Evolutionary conservation across 371 early-diverging fungal genomes (phyloP), one percentile per base, ranked within the genome.

Genomic region (Rhizopus sp.): DNA sequence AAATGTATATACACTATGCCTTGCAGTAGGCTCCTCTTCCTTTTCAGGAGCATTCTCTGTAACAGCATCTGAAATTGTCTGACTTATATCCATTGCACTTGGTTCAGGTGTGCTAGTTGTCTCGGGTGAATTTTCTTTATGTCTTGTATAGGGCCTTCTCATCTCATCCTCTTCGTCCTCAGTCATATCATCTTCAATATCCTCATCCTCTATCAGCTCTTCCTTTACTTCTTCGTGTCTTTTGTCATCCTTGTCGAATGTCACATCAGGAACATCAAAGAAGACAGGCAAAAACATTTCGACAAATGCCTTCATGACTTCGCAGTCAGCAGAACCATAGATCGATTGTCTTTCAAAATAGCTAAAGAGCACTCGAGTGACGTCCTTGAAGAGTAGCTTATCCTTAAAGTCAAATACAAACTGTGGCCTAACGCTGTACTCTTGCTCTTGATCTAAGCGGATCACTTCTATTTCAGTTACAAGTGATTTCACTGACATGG

Each of bases 401-500:
- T 90, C 89, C 44, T 79, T 83, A 63, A 91, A 88, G 9, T 61
- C 42, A 62, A 81, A 90, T 50, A 82, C 78, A 47, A 88, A 80
- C 50, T 93, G 92, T 53, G 89, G 85, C 2, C 56, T 52, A 1
- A 41, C 17, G 4, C 39, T 31, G 32, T 37, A 44, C 23, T 53
- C 46, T 30, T 73, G 66, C 16, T 62, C 49, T 35, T 75, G 76
- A 50, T 85, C 85, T 5, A 73, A 69, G 9, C 85, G 82, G 9
- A 93, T 62, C 0, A 85, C 79, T 60, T 98, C 97, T 37, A 95
- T 94, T 59, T 97, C 94, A 31, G 81, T 63, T 0, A 92, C 70
- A 30, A 98, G 83, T 5, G 86, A 69, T 70, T 94, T 95, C 17
- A 82, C 60, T 4, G 86, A 78, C 51, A 94, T 79, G 23, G 73